Base-by-base conservation (phyloP, 139 green algal species). In the Tetradesmus lagerheimii region DNA sequence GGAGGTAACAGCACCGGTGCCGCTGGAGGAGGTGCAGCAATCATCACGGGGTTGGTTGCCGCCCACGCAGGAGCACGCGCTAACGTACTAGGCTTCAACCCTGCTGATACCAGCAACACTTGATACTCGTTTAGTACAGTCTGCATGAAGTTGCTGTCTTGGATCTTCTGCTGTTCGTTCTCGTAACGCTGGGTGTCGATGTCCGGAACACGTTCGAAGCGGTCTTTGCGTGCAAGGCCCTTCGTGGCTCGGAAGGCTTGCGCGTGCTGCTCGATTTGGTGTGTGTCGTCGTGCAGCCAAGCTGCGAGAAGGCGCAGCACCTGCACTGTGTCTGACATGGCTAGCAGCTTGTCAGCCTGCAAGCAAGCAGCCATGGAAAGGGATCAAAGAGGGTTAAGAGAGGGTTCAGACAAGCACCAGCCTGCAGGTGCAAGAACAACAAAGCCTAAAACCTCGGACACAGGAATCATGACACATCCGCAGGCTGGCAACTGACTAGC, bases 21-120 rank as follows among this genome's bases (percentile, higher is more conserved):
- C 20, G 47, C 20, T 31, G 82, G 57, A 57, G 53, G 20, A 31
- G 82, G 35, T 62, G 82, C 82, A 43, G 82, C 43, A 20, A 88
- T 80, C 27, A 62, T 80, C 14, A 80, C 38, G 0, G 83, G 64
- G 38, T 80, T n/a, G 45, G 83, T 35, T 5, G 41, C 38, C 12
- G 64, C 29, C 83, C 83, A 88, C 4, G 83, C 62, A 34, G 64
- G 83, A 2, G 39, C 39, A 16, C 16, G 27, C 3, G 62, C 25
- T 1, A 88, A 39, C 18, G 37, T 66, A 38, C 27, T 64, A 5
- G 62, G 37, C 39, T 80, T 80, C 5, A 88, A 37, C 16, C 38
- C 57, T 15, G 83, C 83, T 38, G 83, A 88, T 9, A 88, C 83
- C 35, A 88, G 64, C 25, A 88, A 18, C 57, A 88, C 43, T 57